phyloP scores from a whole-genome alignment of 257 asterid species.

The Salvia miltiorrhiza region DNA sequence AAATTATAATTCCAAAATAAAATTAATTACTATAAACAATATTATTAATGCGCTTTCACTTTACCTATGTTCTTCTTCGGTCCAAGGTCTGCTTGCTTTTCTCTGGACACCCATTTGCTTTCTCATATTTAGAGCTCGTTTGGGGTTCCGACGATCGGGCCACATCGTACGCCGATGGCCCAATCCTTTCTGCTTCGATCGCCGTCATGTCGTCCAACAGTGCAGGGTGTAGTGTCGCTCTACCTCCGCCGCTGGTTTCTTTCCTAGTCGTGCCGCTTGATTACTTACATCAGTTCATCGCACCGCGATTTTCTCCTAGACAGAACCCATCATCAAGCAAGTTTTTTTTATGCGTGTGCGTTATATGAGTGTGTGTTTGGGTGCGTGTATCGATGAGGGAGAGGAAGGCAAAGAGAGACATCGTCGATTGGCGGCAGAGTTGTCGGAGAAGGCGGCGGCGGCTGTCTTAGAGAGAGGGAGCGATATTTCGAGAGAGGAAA shows the following conservation, averaged over 20 bases:
- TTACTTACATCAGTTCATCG: too few relatives aligned
- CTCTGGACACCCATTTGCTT: constrained; percentile 29
- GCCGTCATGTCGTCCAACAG: constrained; percentile 44
- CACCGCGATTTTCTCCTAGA: constrained; percentile 45
- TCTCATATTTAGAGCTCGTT: constrained; percentile 25
- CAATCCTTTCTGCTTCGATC: constrained; percentile 44
- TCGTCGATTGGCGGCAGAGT: too few relatives aligned
- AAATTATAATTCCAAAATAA: not conserved
- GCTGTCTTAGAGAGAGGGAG: too few relatives aligned
- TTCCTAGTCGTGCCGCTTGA: constrained; percentile 25
- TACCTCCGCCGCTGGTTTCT: constrained; percentile 43
- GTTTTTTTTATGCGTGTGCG: too few relatives aligned
- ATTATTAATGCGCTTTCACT: too few relatives aligned
- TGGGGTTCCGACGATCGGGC: constrained; percentile 13
- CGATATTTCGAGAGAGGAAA: too few relatives aligned
- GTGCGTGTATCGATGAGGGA: too few relatives aligned
- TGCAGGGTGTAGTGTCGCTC: constrained; percentile 32
- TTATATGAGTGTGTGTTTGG: too few relatives aligned
- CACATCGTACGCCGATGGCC: constrained; percentile 30
- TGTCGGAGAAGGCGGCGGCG: too few relatives aligned
- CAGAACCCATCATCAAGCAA: too few relatives aligned
- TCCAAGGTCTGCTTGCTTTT: constrained; percentile 48
- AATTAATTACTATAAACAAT: not conserved
- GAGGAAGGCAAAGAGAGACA: too few relatives aligned
- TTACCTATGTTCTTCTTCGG: constrained; percentile 55